Conservation (phyloP, 495 filamentous ascomycete species). For the Penicillium antarcticum region DNA sequence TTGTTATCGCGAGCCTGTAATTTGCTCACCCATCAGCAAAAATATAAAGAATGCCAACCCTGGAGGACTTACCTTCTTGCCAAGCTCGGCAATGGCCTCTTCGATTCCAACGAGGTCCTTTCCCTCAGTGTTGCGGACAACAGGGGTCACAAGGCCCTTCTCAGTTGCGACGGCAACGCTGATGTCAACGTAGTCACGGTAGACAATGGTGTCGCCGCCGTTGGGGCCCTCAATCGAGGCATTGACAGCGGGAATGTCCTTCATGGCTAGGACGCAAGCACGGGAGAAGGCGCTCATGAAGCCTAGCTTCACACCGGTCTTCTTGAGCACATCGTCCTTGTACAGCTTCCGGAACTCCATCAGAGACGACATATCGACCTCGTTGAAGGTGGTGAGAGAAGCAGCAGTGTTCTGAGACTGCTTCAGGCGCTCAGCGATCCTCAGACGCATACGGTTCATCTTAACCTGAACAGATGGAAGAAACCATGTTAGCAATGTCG, state of each 20-base stretch:
- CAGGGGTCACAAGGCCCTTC: constrained; percentile 94
- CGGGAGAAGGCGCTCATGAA: constrained; percentile 98
- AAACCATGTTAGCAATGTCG: constrained; percentile 4
- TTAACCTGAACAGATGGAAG: constrained; percentile 63
- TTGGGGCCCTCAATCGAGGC: constrained; percentile 95
- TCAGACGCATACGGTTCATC: constrained; percentile 99
- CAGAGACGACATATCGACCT: constrained; percentile 97
- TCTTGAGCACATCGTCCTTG: constrained; percentile 94
- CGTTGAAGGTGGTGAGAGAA: constrained; percentile 97
- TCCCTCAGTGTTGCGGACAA: constrained; percentile 88
- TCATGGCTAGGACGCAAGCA: constrained; percentile 89
- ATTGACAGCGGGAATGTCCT: constrained; percentile 91
- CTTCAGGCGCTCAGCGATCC: constrained; percentile 96
- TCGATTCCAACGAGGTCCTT: constrained; percentile 89
- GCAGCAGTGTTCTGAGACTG: constrained; percentile 99
- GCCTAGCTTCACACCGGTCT: constrained; percentile 93
- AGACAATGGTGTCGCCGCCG: constrained; percentile 95
- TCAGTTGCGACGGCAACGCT: constrained; percentile 96
- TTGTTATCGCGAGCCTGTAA: constrained; percentile 85
- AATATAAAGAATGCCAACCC: not conserved
- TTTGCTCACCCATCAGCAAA: not conserved
- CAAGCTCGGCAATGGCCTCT: constrained; percentile 86
- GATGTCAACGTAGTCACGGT: constrained; percentile 96
- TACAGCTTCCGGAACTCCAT: constrained; percentile 97
- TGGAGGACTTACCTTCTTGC: constrained; percentile 72